phyloP scores from a whole-genome alignment of 2,329 filamentous ascomycete genomes.

The Microsporum audouinii region DNA sequence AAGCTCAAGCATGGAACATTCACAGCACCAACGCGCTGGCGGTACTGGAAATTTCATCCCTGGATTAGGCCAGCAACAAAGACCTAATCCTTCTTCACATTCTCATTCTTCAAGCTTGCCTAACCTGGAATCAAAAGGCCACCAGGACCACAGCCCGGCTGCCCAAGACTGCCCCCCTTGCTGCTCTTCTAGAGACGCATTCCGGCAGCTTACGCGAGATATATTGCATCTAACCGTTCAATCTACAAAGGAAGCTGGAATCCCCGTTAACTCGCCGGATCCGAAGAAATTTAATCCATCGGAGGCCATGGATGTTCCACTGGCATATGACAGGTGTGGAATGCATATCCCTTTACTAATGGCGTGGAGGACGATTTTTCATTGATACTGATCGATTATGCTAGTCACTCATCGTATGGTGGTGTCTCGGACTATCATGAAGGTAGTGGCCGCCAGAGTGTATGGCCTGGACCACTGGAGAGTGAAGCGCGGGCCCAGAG shows the following conservation, averaged over 20 bases:
- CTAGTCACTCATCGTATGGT: slow-evolving; percentile 18
- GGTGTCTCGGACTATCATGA: slow-evolving; percentile 20
- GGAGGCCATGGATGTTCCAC: slow-evolving; percentile 20
- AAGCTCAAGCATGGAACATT: neutral
- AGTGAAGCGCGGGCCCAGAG: slow-evolving; percentile 7
- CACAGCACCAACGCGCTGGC: neutral
- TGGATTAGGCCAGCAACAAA: neutral
- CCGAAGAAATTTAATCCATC: slow-evolving; percentile 15
- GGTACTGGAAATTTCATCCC: neutral
- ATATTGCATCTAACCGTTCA: slow-evolving; percentile 13
- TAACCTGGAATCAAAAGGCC: neutral
- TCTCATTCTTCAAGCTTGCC: slow-evolving; percentile 6
- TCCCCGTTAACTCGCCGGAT: slow-evolving; percentile 8
- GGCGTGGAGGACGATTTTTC: neutral
- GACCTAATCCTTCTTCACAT: neutral
- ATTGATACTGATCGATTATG: neutral
- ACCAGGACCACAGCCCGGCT: neutral
- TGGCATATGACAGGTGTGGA: slow-evolving; percentile 22
- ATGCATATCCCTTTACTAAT: slow-evolving; percentile 7
- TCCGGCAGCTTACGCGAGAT: slow-evolving; percentile 14
- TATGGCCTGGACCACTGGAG: slow-evolving; percentile 16
- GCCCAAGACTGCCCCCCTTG: slow-evolving; percentile 3
- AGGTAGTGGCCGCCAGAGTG: slow-evolving; percentile 20
- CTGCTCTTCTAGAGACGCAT: slow-evolving; percentile 10
- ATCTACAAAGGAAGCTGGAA: slow-evolving; percentile 6